Base-by-base conservation (phyloP, 2,329 filamentous ascomycete genomes). In the Lachnellula suecica region DNA sequence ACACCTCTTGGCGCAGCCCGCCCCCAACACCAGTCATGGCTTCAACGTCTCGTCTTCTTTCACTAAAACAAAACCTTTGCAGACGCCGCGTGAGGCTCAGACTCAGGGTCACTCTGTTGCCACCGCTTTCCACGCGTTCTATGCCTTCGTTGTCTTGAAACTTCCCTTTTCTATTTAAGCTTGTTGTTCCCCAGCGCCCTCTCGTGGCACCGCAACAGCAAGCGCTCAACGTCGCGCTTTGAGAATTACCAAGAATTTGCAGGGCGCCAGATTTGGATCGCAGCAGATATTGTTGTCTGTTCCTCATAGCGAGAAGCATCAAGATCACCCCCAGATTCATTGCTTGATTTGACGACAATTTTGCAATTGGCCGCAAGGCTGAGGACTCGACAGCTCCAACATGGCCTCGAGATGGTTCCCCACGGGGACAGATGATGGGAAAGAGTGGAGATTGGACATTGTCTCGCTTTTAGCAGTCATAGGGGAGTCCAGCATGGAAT, bases 401-500 rank as follows among this genome's bases (percentile, higher is more conserved):
- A 59, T 56, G 51, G 58, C 55, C 42, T 49, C 52, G 19, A 54
- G 51, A 11, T 77, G 75, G 74, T 77, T 77, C 54, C 74, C 79
- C 7, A 65, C 65, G 29, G 68, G 68, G 34, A 64, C 66, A 7
- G 71, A 70, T 42, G 51, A 63, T 20, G 66, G 68, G 4, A 47
- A 58, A 37, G 74, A 73, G 54, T 84, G 81, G 80, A 74, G 75
- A 24, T 74, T 85, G 42, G 82, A 85, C 61, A 80, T 84, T 42
- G 81, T 85, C 52, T 82, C 80, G 31, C 76, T 85, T 25, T 76
- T 85, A 47, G 82, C 82, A 54, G 79, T 85, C 60, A 81, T 85
- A 51, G 82, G 82, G 63, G 82, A 85, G 68, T 77, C 75, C 2
- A 77, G 78, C 17, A 81, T 85, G 55, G 73, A 77, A 40, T 77